Conservation (phyloP, 371 early-diverging fungal species). For the Enterospora canceri region DNA sequence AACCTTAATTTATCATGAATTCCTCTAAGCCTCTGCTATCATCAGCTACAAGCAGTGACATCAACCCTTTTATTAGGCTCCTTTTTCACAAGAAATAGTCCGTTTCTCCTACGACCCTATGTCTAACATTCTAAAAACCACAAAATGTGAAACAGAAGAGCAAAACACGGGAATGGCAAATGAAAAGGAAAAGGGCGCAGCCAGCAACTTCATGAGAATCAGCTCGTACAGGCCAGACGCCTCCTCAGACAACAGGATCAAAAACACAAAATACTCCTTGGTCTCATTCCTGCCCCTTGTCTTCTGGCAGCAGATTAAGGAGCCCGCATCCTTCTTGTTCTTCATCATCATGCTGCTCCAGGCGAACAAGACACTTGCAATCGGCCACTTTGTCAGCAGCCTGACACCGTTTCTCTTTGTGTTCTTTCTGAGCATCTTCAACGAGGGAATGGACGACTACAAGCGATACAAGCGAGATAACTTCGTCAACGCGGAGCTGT, state of each 20-base stretch:
- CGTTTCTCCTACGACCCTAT: no score
- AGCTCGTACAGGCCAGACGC: conserved; percentile 13
- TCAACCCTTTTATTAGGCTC: no score
- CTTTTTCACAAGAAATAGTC: no score
- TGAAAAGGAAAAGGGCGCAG: background rate
- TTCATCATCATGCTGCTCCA: conserved; percentile 81
- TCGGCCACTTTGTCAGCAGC: conserved; percentile 77
- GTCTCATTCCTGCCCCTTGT: conserved; percentile 76
- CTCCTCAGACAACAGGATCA: conserved; percentile 67
- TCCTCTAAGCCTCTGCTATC: no score
- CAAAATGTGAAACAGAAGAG: no score
- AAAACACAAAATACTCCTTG: conserved; percentile 84
- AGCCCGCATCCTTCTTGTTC: conserved; percentile 90
- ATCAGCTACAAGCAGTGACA: no score
- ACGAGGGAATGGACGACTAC: conserved; percentile 86
- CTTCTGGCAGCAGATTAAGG: conserved; percentile 81
- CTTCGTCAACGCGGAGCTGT: conserved; percentile 41
- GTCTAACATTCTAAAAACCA: no score
- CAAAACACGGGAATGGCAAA: no score
- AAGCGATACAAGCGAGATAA: conserved; percentile 73
- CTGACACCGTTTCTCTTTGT: conserved; percentile 86
- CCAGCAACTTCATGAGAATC: background rate
- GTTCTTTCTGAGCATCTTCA: conserved; percentile 72
- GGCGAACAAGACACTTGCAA: conserved; percentile 62
- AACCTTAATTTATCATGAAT: no score